Conservation (phyloP, 2,329 filamentous ascomycete genomes). For the Pseudonectria buxi region DNA sequence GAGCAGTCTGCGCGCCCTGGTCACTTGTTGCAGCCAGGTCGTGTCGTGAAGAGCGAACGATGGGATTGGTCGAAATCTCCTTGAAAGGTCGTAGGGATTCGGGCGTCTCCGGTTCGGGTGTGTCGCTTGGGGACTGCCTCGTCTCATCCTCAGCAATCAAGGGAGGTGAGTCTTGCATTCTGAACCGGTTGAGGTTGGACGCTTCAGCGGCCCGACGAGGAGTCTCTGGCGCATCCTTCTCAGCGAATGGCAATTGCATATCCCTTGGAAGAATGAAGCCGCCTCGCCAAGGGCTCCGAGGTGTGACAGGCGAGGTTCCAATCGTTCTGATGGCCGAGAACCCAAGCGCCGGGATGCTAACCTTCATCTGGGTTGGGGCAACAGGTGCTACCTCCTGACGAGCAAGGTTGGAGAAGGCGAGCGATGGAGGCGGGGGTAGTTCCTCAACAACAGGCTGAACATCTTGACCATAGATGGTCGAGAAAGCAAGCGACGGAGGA, state of each 20-base stretch:
- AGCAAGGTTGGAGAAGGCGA: slow-evolving; percentile 32
- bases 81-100: slow-evolving; percentile 53
- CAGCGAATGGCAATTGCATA: slow-evolving; percentile 23
- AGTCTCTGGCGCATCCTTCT: slow-evolving; percentile 30
- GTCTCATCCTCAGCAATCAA: slow-evolving; percentile 61
- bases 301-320: slow-evolving; percentile 39
- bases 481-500: slow-evolving; percentile 21
- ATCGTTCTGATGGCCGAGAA: slow-evolving; percentile 41
- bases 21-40: slow-evolving; percentile 48
- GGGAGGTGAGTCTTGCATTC: slow-evolving; percentile 32
- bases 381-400: slow-evolving; percentile 35
- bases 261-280: slow-evolving; percentile 51
- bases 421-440: slow-evolving; percentile 15
- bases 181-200: slow-evolving; percentile 40
- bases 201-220: slow-evolving; percentile 35
- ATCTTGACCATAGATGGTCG: slow-evolving; percentile 28
- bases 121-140: slow-evolving; percentile 42
- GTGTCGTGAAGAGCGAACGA: slow-evolving; percentile 34
- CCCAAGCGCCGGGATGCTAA: slow-evolving; percentile 25
- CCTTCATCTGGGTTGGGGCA: slow-evolving; percentile 20
- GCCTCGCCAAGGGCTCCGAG: slow-evolving; percentile 47
- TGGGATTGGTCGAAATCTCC: slow-evolving; percentile 55
- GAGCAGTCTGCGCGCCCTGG: slow-evolving; percentile 71
- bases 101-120: slow-evolving; percentile 38
- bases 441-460: slow-evolving; percentile 27